phyloP scores from a whole-genome alignment of 768 basidiomycete species.

The Hypsizygus marmoreus region DNA sequence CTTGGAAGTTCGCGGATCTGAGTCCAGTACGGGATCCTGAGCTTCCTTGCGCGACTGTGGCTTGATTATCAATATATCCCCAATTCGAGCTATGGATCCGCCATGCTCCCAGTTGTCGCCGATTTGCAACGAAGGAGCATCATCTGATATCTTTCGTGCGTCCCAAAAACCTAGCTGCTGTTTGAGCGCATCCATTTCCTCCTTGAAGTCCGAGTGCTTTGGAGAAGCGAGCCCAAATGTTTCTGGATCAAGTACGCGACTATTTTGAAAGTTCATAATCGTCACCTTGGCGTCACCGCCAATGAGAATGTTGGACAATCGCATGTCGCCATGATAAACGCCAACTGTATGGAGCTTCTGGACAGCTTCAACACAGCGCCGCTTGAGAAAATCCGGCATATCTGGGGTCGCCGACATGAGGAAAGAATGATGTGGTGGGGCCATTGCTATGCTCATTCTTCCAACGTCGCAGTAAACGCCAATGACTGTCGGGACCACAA shows the following conservation, averaged over 20 bases:
- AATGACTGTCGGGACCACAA: conserved; percentile 54
- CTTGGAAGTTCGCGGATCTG: background rate
- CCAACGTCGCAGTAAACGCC: conserved; percentile 43
- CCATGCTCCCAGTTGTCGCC: too few species aligned
- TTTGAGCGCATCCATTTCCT: too few species aligned
- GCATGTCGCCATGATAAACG: conserved; percentile 49
- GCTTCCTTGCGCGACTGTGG: conserved; percentile 22
- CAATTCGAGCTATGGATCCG: too few species aligned
- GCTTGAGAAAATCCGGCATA: conserved; percentile 59
- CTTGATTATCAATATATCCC: too few species aligned
- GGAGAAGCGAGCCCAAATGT: conserved; percentile 34
- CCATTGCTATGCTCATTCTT: conserved; percentile 47
- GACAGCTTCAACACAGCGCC: conserved; percentile 51
- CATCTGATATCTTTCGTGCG: too few species aligned
- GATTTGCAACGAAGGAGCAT: too few species aligned
- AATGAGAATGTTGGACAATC: conserved; percentile 55
- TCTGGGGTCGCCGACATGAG: conserved; percentile 62
- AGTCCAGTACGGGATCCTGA: background rate
- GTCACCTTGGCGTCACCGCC: conserved; percentile 53
- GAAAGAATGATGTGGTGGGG: conserved; percentile 56
- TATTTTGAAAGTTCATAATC: conserved; percentile 56
- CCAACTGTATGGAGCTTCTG: conserved; percentile 48
- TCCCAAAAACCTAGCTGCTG: too few species aligned
- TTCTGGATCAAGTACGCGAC: conserved; percentile 27
- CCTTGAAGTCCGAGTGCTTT: conserved; percentile 39